These are phyloP conservation scores for Clavispora santaluciae DNA, from an alignment of 805 yeast genomes.

Conservation along the genomic window DNA sequence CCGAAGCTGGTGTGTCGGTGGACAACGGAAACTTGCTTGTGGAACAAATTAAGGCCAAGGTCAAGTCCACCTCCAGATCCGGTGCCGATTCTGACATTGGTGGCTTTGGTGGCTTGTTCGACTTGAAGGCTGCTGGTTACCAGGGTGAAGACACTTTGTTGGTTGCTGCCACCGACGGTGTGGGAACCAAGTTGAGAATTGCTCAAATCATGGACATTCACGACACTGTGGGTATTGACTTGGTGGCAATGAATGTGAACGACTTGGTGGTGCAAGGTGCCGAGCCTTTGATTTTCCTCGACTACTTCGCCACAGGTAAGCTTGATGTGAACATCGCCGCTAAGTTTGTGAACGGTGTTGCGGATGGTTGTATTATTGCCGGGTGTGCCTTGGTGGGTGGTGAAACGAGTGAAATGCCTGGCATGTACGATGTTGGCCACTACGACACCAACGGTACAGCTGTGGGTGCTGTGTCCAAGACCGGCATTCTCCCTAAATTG, in stretches of 20 bases:
- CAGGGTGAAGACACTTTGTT: slow-evolving; percentile 71
- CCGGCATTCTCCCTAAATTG: slow-evolving; percentile 66
- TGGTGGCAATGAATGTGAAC: slow-evolving; percentile 98
- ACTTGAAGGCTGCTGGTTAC: slow-evolving; percentile 83
- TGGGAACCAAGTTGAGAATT: slow-evolving; percentile 92
- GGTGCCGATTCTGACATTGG: slow-evolving; percentile 99
- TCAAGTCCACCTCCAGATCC: slow-evolving; percentile 85
- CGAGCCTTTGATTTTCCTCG: slow-evolving; percentile 91
- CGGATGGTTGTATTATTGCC: slow-evolving; percentile 89
- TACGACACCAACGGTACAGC: slow-evolving; percentile 99
- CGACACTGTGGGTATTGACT: slow-evolving; percentile 96
- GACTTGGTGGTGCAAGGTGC: slow-evolving; percentile 99
- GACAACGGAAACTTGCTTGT: slow-evolving; percentile 92
- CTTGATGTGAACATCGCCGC: slow-evolving; percentile 81
- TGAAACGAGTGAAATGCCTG: slow-evolving; percentile 99
- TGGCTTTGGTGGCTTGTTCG: slow-evolving; percentile 97
- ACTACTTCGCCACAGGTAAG: slow-evolving; percentile 94
- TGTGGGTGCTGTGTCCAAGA: slow-evolving; percentile 88
- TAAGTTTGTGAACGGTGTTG: slow-evolving; percentile 90
- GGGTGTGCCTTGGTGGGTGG: slow-evolving; percentile 99
- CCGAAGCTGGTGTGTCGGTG: slow-evolving; percentile 95
- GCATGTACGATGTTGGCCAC: slow-evolving; percentile 92
- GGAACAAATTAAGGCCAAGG: slow-evolving; percentile 83
- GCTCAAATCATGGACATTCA: slow-evolving; percentile 89
- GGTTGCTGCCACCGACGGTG: slow-evolving; percentile 99